Conservation (phyloP, 2,329 filamentous ascomycete genomes). For the Verticillium longisporum region DNA sequence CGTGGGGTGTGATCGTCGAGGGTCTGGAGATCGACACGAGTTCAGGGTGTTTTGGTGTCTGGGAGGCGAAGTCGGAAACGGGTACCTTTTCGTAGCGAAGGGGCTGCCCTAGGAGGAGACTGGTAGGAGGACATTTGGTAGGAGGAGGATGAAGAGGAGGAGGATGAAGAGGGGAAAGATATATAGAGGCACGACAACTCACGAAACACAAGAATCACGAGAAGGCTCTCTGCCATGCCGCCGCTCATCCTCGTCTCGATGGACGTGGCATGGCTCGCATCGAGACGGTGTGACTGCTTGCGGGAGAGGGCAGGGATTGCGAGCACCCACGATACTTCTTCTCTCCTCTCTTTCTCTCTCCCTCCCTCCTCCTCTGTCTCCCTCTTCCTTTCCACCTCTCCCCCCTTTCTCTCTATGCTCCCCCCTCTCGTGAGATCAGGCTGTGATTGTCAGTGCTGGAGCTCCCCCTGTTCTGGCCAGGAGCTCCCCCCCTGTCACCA, state of each 20-base stretch:
- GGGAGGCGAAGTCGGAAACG: background rate
- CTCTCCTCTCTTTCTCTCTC: too few species aligned
- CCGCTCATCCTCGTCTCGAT: too few species aligned
- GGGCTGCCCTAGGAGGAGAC: conserved; percentile 18
- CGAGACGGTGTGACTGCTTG: background rate
- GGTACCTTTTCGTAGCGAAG: conserved; percentile 5
- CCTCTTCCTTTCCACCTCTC: too few species aligned
- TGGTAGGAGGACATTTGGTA: too few species aligned
- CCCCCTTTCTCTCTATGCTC: background rate
- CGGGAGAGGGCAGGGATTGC: background rate
- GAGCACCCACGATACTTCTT: too few species aligned
- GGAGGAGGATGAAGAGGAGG: conserved; percentile 14
- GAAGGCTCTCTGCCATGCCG: background rate
- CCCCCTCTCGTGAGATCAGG: background rate
- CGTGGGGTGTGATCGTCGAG: background rate
- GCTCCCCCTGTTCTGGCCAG: background rate
- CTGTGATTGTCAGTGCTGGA: background rate
- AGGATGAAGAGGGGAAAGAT: conserved; percentile 9
- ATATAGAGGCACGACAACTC: background rate
- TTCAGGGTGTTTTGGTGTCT: background rate
- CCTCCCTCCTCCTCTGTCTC: too few species aligned
- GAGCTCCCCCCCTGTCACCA: background rate
- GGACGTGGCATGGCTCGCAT: background rate
- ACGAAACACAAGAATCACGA: background rate
- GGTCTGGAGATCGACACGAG: background rate